Conservation (phyloP, 805 yeast species). For the Kodamaea sagamina region DNA sequence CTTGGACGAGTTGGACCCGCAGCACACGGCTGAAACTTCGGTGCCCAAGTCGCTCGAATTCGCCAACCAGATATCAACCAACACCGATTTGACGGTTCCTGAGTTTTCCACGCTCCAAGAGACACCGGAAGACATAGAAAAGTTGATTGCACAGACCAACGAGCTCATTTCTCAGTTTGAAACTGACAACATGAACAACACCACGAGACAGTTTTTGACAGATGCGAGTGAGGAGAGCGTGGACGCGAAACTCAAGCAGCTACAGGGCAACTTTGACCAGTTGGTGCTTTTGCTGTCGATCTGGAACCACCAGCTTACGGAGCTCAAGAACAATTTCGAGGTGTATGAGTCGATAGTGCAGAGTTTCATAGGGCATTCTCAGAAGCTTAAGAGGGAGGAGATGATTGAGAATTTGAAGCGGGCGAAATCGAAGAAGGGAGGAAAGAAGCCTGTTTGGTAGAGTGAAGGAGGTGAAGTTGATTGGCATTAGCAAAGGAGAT, state of each 20-base stretch:
- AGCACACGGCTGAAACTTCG: neutral
- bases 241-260: constrained; percentile 36
- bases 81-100: constrained; percentile 26
- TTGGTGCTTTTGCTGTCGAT: constrained; percentile 36
- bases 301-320: constrained; percentile 55
- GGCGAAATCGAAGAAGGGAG: constrained; percentile 7
- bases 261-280: constrained; percentile 27
- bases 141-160: constrained; percentile 27
- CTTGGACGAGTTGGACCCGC: constrained; percentile 50
- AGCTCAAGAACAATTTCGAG: constrained; percentile 61
- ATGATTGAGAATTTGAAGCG: constrained; percentile 31
- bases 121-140: constrained; percentile 26
- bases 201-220: constrained; percentile 29
- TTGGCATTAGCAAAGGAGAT: too few species aligned
- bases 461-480: too few species aligned
- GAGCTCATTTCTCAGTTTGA: constrained; percentile 34
- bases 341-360: constrained; percentile 87
- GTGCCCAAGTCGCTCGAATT: neutral
- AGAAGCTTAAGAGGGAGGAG: constrained; percentile 62
- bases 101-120: constrained; percentile 35
- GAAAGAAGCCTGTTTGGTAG: constrained; percentile 6
- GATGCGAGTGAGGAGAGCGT: constrained; percentile 18
- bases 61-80: neutral
- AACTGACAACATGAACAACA: constrained; percentile 35
- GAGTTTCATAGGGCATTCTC: constrained; percentile 87